Percentiles rank a stretch among this genome's conserved stretches.
Evolutionary conservation across 139 green algal genomes (phyloP).

Genomic region (Coccomyxa sp.): DNA sequence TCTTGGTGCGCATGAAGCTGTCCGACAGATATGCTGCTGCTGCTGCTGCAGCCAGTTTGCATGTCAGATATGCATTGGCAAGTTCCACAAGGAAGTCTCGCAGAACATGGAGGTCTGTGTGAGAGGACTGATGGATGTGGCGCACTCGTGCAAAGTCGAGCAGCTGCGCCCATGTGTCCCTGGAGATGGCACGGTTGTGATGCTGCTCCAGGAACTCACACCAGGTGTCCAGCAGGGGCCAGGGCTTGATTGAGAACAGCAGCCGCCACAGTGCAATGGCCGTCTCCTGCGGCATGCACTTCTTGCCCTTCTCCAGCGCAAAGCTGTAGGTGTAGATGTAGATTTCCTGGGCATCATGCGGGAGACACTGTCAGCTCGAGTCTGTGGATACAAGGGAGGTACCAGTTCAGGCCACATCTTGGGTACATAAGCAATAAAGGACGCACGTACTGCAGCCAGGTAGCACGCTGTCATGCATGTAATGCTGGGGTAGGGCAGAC

Average conservation of each 20-base stretch:
- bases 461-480: not conserved
- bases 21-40: not conserved
- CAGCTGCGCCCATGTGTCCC: constrained; percentile 83
- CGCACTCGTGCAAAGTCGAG: constrained; percentile 66
- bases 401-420: not conserved
- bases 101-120: not conserved
- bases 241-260: constrained; percentile 51
- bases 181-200: constrained; percentile 72
- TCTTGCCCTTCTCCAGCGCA: constrained; percentile 84
- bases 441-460: not conserved
- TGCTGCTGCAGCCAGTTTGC: not conserved
- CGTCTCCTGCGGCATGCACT: constrained; percentile 88
- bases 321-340: constrained; percentile 84
- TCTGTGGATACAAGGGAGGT: not conserved
- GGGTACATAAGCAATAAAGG: not conserved
- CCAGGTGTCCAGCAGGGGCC: constrained; percentile 69
- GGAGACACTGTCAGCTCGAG: not conserved
- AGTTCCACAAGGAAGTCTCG: not conserved
- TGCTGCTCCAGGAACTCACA: constrained; percentile 61
- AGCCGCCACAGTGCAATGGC: constrained; percentile 92
- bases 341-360: constrained; percentile 34
- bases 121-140: too few species aligned
- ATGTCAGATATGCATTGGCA: not conserved
- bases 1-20: not conserved
- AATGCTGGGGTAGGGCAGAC: not conserved